A percentile compares a stretch with the other conserved stretches of the same genome.
These are phyloP conservation scores for Saccharomyces hybrid DNA, from an alignment of 1,139 yeast genomes.

Conservation along the genomic window DNA sequence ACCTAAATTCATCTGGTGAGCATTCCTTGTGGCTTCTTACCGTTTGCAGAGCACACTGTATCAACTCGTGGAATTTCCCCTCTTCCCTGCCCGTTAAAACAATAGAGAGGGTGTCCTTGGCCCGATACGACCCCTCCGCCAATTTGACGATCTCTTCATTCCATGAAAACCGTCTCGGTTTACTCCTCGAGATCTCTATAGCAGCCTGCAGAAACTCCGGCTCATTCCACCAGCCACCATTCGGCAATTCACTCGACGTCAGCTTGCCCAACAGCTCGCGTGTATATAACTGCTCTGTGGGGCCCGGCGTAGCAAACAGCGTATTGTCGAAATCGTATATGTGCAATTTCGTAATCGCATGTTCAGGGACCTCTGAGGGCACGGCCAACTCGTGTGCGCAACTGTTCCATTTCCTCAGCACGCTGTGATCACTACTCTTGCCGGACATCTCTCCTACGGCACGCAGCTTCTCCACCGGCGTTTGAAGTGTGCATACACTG, in stretches of 20 bases:
- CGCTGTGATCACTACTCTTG: conserved; percentile 7
- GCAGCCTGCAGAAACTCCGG: conserved; percentile 27
- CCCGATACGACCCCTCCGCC: conserved; percentile 31
- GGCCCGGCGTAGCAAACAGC: conserved; percentile 38
- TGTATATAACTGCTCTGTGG: conserved; percentile 36
- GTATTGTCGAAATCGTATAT: conserved; percentile 45
- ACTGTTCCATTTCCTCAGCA: conserved; percentile 24
- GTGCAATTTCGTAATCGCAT: conserved; percentile 31
- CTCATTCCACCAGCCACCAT: conserved; percentile 44
- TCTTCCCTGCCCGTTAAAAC: conserved; percentile 39
- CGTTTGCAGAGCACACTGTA: conserved; percentile 10
- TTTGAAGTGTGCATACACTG: neutral
- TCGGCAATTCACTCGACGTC: conserved; percentile 18
- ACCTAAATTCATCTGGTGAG: conserved; percentile 19
- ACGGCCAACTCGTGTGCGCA: conserved; percentile 14
- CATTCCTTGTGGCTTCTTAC: neutral
- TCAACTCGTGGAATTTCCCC: conserved; percentile 24
- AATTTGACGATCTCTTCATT: conserved; percentile 35
- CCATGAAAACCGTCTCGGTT: conserved; percentile 29
- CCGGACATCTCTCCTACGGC: neutral
- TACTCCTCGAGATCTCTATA: neutral
- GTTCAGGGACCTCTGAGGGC: conserved; percentile 9
- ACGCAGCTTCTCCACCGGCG: neutral
- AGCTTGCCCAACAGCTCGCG: conserved; percentile 23
- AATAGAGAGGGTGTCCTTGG: conserved; percentile 33